phyloP scores from a whole-genome alignment of 805 yeast genomes.

The Candida yuanshanica region DNA sequence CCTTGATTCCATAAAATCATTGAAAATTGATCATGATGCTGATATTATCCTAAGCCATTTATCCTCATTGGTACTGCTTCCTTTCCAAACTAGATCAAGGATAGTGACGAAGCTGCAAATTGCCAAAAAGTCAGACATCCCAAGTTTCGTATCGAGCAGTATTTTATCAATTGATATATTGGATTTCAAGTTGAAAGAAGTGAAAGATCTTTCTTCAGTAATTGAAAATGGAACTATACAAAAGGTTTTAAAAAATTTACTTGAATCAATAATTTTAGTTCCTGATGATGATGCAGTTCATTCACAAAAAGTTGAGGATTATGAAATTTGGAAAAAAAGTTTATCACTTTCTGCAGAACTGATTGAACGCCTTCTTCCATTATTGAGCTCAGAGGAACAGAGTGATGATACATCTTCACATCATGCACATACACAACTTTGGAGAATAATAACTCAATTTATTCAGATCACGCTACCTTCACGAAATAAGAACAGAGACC shows the following conservation, averaged over 20 bases:
- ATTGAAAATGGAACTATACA: constrained; percentile 40
- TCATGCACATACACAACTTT: constrained; percentile 20
- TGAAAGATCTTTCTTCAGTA: constrained; percentile 29
- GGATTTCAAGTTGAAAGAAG: constrained; percentile 28
- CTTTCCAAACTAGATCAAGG: constrained; percentile 54
- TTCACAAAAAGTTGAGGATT: constrained; percentile 6
- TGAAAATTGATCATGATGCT: constrained; percentile 31
- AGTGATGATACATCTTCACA: too few relatives aligned
- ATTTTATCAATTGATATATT: constrained; percentile 39
- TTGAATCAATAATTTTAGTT: constrained; percentile 46
- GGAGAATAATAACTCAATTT: constrained; percentile 38
- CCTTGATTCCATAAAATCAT: constrained; percentile 38
- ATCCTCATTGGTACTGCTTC: constrained; percentile 46
- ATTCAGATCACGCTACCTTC: constrained; percentile 36
- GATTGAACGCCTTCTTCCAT: constrained; percentile 24
- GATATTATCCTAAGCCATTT: constrained; percentile 48
- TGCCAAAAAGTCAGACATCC: constrained; percentile 38
- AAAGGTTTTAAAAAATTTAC: constrained; percentile 42
- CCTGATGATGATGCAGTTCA: constrained; percentile 28
- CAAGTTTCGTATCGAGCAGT: constrained; percentile 60
- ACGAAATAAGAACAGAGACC: constrained; percentile 29
- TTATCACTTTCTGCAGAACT: constrained; percentile 35
- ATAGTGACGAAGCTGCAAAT: constrained; percentile 49
- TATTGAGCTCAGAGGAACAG: constrained; percentile 9
- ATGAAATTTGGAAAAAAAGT: constrained; percentile 52